These are phyloP conservation scores for Trichocladium uniseriatum DNA, from an alignment of 495 filamentous ascomycete species.

Conservation along the genomic window DNA sequence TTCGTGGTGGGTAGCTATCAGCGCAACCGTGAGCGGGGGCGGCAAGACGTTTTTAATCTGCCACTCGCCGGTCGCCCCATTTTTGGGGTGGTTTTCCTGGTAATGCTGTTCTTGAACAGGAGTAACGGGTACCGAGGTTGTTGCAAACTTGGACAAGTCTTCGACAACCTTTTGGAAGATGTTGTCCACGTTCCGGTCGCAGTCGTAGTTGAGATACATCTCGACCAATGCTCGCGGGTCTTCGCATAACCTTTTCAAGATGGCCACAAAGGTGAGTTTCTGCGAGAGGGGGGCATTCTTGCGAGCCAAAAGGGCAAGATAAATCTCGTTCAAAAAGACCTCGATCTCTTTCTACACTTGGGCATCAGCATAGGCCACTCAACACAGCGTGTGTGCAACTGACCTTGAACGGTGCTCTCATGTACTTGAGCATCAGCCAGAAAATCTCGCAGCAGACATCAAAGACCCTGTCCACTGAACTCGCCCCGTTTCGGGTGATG, in stretches of 20 bases:
- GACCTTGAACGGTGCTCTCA: constrained; percentile 89
- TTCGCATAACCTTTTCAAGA: constrained; percentile 71
- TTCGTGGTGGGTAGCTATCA: constrained; percentile 51
- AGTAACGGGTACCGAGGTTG: constrained; percentile 62
- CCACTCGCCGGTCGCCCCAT: constrained; percentile 57
- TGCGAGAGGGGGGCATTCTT: constrained; percentile 78
- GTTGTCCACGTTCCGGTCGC: constrained; percentile 88
- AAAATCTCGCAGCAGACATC: constrained; percentile 97
- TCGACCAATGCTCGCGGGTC: constrained; percentile 89
- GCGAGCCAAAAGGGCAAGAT: constrained; percentile 85
- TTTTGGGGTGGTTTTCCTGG: constrained; percentile 63
- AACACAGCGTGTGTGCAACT: constrained; percentile 1
- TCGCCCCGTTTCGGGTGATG: constrained; percentile 88
- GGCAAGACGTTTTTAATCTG: constrained; percentile 74
- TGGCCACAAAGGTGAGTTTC: constrained; percentile 81
- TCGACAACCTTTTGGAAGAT: constrained; percentile 95
- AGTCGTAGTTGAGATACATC: constrained; percentile 97
- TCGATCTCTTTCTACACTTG: constrained; percentile 78
- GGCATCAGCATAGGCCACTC: constrained; percentile 4
- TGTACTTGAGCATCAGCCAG: constrained; percentile 89
- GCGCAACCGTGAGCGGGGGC: constrained; percentile 71
- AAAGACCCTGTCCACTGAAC: constrained; percentile 81
- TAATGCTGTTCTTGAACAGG: constrained; percentile 73
- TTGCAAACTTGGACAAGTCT: constrained; percentile 77
- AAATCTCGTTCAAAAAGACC: constrained; percentile 96